These are phyloP conservation scores for Kwoniella pini DNA, from an alignment of 768 basidiomycete species.

Conservation along the genomic window DNA sequence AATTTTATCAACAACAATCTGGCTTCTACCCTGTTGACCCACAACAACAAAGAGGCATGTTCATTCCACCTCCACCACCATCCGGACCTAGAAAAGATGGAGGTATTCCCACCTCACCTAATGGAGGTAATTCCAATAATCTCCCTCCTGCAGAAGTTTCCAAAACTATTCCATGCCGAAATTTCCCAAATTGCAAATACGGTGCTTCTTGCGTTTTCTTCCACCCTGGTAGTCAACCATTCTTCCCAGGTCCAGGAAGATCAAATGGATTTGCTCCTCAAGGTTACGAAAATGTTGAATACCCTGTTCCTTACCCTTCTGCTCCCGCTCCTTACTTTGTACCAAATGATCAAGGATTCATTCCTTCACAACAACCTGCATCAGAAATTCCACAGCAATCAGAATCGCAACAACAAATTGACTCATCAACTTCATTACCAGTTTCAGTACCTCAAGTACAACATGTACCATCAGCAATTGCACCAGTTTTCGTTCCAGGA, in stretches of 20 bases:
- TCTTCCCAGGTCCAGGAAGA: conserved; percentile 18
- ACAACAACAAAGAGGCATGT: conserved; percentile 13
- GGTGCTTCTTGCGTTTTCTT: conserved; percentile 53
- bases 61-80: conserved; percentile 29
- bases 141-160: conserved; percentile 54
- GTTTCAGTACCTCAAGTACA: not conserved
- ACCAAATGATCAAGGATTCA: conserved; percentile 20
- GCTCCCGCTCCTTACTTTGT: conserved; percentile 16
- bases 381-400: conserved; percentile 28
- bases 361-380: conserved; percentile 16
- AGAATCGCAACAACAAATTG: conserved; percentile 19
- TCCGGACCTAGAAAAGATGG: conserved; percentile 19
- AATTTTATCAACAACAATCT: conserved; percentile 37
- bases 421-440: conserved; percentile 9
- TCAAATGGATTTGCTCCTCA: conserved; percentile 20
- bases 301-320: conserved; percentile 25
- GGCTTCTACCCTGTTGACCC: conserved; percentile 23
- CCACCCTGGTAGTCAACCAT: conserved; percentile 45
- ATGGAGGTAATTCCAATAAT: conserved; percentile 35
- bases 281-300: conserved; percentile 29
- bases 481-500: conserved; percentile 28
- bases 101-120: conserved; percentile 21
- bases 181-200: conserved; percentile 56
- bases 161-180: conserved; percentile 55
- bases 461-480: conserved; percentile 28